Evolutionary conservation across 2,329 filamentous ascomycete species (phyloP), one percentile per base, ranked within the genome.

Genomic region (Rutstroemia sp.): DNA sequence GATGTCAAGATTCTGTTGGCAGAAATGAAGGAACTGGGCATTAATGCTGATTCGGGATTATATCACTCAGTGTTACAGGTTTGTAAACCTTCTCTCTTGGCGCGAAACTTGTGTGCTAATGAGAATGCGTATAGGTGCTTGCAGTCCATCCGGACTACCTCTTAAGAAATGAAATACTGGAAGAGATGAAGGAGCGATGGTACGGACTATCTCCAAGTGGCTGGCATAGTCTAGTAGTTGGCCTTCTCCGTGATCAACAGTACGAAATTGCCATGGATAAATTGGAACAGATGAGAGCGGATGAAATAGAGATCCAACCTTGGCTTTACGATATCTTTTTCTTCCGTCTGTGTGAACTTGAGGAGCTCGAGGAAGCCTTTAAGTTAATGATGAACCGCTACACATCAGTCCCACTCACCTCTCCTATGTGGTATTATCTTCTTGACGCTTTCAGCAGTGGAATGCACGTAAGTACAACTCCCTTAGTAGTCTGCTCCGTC

Each of bases 91-190:
- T 25, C 21, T 16, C 2, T 21, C n/a, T 51, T 38, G 47, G 39
- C 62, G 55, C 19, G 18, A 21, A 12, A 14, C 6, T 27, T 41
- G 7, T 5, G 27, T 14, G n/a, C 38, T 52, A 52, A 41, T 38
- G 21, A 54, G 18, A 37, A 12, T 37, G n/a, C 16, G 23, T 21
- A 48, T 19, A 87, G 77, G 86, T 81, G 5, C 76, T 96, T 23
- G 82, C 88, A 0, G 81, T 94, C 8, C 94, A 97, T 69, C 90
- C 92, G 0, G 88, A 97, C 71, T 92, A 95, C 64, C 63, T 90
- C 5, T 74, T 94, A 23, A 84, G 91, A 38, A 79, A 81, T 53
- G 78, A 85, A 38, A 78, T 96, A 3, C 74, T 96, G 41, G 74
- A 81, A 54, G 84, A 86, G 56, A 90, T 94, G 87, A 82, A 82